These are phyloP conservation scores for Ophiostoma himal-ulmi DNA, from an alignment of 2,329 filamentous ascomycete genomes.

Conservation along the genomic window DNA sequence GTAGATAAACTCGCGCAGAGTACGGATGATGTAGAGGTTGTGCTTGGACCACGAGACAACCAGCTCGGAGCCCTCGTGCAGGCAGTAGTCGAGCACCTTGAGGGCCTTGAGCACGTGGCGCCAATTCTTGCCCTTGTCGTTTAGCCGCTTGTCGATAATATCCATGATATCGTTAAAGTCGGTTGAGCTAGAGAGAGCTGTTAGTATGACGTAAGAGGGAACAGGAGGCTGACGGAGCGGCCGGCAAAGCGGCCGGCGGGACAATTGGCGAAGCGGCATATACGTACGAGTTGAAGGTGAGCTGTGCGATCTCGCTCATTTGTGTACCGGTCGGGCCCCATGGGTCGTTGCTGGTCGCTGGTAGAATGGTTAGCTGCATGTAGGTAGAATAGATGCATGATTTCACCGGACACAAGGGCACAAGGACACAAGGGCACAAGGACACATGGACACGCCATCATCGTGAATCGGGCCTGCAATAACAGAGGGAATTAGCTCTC, in stretches of 20 bases:
- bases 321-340: slow-evolving; percentile 97
- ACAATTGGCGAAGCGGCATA: background rate
- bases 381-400: background rate
- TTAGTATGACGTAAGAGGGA: slow-evolving; percentile 1
- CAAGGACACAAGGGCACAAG: background rate
- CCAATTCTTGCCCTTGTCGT: slow-evolving; percentile 99
- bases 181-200: slow-evolving; percentile 58
- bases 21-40: slow-evolving; percentile 99
- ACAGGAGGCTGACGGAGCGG: too few species aligned
- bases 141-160: slow-evolving; percentile 97
- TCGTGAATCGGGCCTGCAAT: too few species aligned
- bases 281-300: slow-evolving; percentile 93
- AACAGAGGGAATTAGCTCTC: too few species aligned
- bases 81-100: slow-evolving; percentile 95
- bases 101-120: slow-evolving; percentile 94
- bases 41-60: slow-evolving; percentile 97
- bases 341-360: slow-evolving; percentile 96
- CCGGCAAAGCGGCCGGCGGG: too few species aligned
- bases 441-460: background rate
- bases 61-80: slow-evolving; percentile 93
- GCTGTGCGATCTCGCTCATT: slow-evolving; percentile 96
- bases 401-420: too few species aligned
- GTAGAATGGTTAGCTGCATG: slow-evolving; percentile 10
- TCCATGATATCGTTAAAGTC: slow-evolving; percentile 99
- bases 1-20: slow-evolving; percentile 92